Evolutionary conservation across 2,329 filamentous ascomycete genomes (phyloP), one percentile per base, ranked within the genome.

Genomic region (Neoarthrinium moseri): DNA sequence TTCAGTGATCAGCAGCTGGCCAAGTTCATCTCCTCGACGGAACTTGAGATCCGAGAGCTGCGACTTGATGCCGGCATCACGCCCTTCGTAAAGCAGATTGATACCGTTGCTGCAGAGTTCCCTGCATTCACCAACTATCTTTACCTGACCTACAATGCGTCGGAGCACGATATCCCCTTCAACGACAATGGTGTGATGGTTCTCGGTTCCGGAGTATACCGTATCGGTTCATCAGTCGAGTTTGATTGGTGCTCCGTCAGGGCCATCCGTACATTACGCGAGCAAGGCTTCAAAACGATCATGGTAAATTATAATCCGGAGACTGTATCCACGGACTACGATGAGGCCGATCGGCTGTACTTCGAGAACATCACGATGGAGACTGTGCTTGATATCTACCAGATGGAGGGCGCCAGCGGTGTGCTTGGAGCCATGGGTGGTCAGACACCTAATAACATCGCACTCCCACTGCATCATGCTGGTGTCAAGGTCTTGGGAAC

Each of bases 171-270:
- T 59, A 75, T 97, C 45, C 64, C 66, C 12, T 97, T 97, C 61
- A 78, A 90, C 8, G 94, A 99, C 62, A 84, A 92, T 51, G 94
- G 94, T 61, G 81, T 96, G 50, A 96, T 97, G 91, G 92, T 99
- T 7, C 77, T 97, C 23, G 92, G 92, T 12, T 96, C 91, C 24
- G 92, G 92, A 68, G 91, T 96, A 8, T 97, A 97, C 75, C 84
- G 94, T 50, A 99, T 99, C 54, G 94, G 94, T 55, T 96, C 91
- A 0, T 96, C 92, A 0, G 94, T 99, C 48, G 94, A 99, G 65
- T 99, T 99, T 67, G 94, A 99, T 69, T 99, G 94, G 94, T 97
- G 94, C 67, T 96, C 94, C 4, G 94, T 99, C 22, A 80, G 92
- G 49, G 90, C 94, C 5, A 95, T 97, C 51, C 85, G 92, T 52